Evolutionary conservation across 306 rosid genomes (phyloP).

Genomic region (Citrullus amarus): DNA sequence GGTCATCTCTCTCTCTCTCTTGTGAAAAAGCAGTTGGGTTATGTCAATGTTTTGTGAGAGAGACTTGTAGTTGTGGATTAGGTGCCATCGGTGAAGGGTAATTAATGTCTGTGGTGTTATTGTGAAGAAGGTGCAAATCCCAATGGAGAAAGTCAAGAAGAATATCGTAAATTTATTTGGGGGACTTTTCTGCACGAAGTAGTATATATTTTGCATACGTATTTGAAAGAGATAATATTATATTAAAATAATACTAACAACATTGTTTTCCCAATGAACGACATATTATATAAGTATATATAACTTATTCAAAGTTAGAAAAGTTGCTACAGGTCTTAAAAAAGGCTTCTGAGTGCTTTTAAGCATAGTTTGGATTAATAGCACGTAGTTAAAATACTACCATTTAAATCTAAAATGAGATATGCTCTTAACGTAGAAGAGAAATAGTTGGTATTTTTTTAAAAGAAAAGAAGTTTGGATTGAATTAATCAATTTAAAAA

Average conservation of each 20-base stretch:
- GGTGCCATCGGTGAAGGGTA: not conserved
- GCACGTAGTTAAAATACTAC: too few relatives aligned
- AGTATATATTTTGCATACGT: not conserved
- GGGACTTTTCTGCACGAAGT: not conserved
- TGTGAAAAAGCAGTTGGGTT: not conserved
- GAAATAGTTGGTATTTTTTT: too few relatives aligned
- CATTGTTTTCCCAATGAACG: not conserved
- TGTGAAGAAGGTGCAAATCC: not conserved
- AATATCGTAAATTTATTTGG: not conserved
- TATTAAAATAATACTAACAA: not conserved
- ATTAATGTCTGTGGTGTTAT: not conserved
- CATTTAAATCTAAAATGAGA: too few relatives aligned
- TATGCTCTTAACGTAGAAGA: too few relatives aligned
- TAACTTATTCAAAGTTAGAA: not conserved
- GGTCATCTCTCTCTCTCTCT: not conserved
- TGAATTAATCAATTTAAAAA: too few relatives aligned
- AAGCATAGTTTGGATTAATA: not conserved
- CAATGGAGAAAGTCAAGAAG: not conserved
- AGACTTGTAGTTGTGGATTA: not conserved
- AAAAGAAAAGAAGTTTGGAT: too few relatives aligned
- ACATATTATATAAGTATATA: not conserved
- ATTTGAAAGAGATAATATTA: not conserved
- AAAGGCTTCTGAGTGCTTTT: not conserved
- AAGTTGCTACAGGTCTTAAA: not conserved
- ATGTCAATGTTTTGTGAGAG: not conserved